phyloP scores from a whole-genome alignment of 768 basidiomycete genomes.

The Chiua virens region DNA sequence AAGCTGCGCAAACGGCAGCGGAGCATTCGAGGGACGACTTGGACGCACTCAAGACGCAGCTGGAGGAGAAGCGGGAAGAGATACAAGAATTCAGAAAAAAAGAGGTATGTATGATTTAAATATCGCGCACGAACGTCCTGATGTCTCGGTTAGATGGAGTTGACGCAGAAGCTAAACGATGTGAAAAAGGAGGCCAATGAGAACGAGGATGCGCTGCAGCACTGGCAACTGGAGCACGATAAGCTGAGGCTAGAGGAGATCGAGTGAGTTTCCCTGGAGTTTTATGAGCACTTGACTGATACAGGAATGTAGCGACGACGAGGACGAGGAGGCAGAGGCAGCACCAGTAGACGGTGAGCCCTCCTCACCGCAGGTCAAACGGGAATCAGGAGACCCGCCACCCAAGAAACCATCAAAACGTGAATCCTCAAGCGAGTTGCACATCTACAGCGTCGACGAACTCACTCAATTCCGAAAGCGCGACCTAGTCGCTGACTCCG shows the following conservation, averaged over 20 bases:
- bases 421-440: slow-evolving; percentile 58
- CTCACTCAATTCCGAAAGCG: slow-evolving; percentile 66
- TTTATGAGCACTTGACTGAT: background rate
- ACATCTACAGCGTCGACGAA: slow-evolving; percentile 70
- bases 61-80: slow-evolving; percentile 73
- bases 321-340: slow-evolving; percentile 52
- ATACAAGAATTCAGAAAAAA: slow-evolving; percentile 81
- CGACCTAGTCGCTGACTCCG: slow-evolving; percentile 75
- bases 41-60: slow-evolving; percentile 65
- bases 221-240: slow-evolving; percentile 70
- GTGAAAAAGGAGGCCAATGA: slow-evolving; percentile 55
- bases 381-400: slow-evolving; percentile 40
- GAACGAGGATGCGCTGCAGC: slow-evolving; percentile 55
- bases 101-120: slow-evolving; percentile 58
- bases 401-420: slow-evolving; percentile 31
- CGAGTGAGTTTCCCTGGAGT: slow-evolving; percentile 64
- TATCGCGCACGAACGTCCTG: background rate
- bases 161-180: slow-evolving; percentile 74
- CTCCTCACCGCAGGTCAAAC: slow-evolving; percentile 38
- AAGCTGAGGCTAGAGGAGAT: slow-evolving; percentile 78
- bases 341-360: slow-evolving; percentile 32
- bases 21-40: slow-evolving; percentile 84
- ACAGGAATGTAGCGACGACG: slow-evolving; percentile 42
- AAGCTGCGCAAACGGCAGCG: slow-evolving; percentile 71
- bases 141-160: slow-evolving; percentile 59